A percentile compares a stretch with the other conserved stretches of the same genome.
Conservation (phyloP, 495 filamentous ascomycete genomes). For the Xylaria scruposa region DNA sequence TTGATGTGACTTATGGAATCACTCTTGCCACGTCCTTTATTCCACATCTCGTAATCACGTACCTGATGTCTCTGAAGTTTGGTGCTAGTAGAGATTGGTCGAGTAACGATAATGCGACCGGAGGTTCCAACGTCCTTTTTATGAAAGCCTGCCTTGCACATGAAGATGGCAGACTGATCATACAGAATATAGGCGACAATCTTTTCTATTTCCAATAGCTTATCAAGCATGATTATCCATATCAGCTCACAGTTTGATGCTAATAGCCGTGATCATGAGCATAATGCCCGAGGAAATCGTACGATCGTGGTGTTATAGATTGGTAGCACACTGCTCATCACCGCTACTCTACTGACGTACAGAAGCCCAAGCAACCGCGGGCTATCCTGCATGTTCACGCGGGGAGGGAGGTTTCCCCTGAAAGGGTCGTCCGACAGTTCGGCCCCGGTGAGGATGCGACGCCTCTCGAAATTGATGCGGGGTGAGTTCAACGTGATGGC, state of each 20-base stretch:
- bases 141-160: background rate
- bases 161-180: background rate
- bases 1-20: constrained; percentile 18
- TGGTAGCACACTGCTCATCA: constrained; percentile 7
- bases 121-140: background rate
- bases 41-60: background rate
- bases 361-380: constrained; percentile 1
- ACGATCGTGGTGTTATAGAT: constrained; percentile 18
- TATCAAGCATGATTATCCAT: constrained; percentile 7
- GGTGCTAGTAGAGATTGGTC: constrained; percentile 1
- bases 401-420: background rate
- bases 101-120: background rate
- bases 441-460: constrained; percentile 6
- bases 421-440: background rate
- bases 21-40: background rate
- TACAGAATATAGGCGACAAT: background rate
- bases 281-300: constrained; percentile 11
- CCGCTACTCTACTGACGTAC: constrained; percentile 5
- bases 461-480: constrained; percentile 5
- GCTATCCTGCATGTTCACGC: background rate
- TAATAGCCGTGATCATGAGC: background rate
- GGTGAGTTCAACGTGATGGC: constrained; percentile 13
- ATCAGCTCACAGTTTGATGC: background rate
- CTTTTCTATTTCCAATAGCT: constrained; percentile 2
- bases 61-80: constrained; percentile 7